These are phyloP conservation scores for Cicer judaicum DNA, from an alignment of 306 rosid genomes.

Conservation along the genomic window DNA sequence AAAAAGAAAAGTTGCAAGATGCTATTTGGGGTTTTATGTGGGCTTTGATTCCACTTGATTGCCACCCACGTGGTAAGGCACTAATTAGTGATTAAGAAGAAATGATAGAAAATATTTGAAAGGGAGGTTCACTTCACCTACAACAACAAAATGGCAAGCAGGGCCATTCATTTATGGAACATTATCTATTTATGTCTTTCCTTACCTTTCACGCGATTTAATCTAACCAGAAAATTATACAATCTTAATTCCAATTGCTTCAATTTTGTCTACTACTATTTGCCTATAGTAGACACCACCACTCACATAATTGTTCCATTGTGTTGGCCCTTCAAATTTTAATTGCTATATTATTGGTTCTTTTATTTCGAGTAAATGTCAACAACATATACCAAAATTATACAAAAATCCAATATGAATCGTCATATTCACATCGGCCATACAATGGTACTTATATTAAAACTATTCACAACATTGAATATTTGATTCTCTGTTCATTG, in stretches of 20 bases:
- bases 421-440: conserved; percentile 43
- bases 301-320: neutral
- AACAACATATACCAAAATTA: conserved; percentile 9
- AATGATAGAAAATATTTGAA: conserved; percentile 19
- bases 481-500: conserved; percentile 28
- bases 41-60: conserved; percentile 31
- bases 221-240: conserved; percentile 35
- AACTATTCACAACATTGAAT: conserved; percentile 18
- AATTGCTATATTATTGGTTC: conserved; percentile 17
- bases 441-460: conserved; percentile 4
- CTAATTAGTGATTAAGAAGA: neutral
- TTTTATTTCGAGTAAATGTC: conserved; percentile 26
- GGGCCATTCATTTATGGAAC: conserved; percentile 32
- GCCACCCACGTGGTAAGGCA: conserved; percentile 48
- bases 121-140: conserved; percentile 35
- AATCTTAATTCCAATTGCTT: conserved; percentile 34
- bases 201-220: conserved; percentile 44
- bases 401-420: conserved; percentile 6
- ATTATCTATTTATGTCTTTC: conserved; percentile 24
- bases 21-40: conserved; percentile 3
- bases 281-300: conserved; percentile 42
- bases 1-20: conserved; percentile 6
- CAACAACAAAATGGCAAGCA: conserved; percentile 47
- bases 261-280: conserved; percentile 46
- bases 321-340: conserved; percentile 23